Evolutionary conservation across 176 grass and related monocot species (phyloP).

Genomic region (Triticum urartu): DNA sequence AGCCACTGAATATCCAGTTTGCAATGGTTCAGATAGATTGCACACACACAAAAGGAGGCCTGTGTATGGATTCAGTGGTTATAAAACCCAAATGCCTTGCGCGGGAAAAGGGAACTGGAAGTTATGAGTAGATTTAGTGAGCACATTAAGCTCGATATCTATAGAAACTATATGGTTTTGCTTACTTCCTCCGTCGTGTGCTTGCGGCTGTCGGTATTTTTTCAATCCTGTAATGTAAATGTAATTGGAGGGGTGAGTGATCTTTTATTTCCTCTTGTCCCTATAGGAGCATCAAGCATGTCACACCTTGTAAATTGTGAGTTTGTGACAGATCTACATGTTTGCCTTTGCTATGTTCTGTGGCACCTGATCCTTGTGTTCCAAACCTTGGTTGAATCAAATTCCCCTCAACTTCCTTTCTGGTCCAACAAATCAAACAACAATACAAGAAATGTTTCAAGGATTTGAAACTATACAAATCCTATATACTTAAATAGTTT

Average conservation of each 20-base stretch:
- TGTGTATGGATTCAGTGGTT: slow-evolving; percentile 84
- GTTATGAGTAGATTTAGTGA: slow-evolving; percentile 15
- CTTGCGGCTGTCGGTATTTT: slow-evolving; percentile 10
- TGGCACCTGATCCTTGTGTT: background rate
- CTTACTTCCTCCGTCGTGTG: background rate
- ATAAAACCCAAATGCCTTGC: slow-evolving; percentile 56
- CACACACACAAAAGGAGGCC: slow-evolving; percentile 91
- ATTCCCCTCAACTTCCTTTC: background rate
- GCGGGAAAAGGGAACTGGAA: slow-evolving; percentile 14
- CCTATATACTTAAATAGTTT: too few species aligned
- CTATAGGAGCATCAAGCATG: slow-evolving; percentile 26
- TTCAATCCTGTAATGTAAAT: slow-evolving; percentile 17
- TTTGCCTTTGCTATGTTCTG: background rate
- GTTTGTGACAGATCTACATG: slow-evolving; percentile 6
- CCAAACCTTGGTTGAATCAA: background rate
- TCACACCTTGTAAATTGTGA: slow-evolving; percentile 29
- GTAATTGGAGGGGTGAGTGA: slow-evolving; percentile 32
- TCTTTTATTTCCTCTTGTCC: slow-evolving; percentile 41
- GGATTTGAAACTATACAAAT: background rate
- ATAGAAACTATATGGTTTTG: slow-evolving; percentile 2
- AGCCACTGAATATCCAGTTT: slow-evolving; percentile 47
- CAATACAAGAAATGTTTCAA: background rate
- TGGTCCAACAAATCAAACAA: background rate
- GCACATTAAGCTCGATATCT: background rate
- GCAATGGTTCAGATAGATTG: slow-evolving; percentile 94